Base-by-base conservation (phyloP, 192 early-diverging fungal species). In the Geranomyces variabilis region DNA sequence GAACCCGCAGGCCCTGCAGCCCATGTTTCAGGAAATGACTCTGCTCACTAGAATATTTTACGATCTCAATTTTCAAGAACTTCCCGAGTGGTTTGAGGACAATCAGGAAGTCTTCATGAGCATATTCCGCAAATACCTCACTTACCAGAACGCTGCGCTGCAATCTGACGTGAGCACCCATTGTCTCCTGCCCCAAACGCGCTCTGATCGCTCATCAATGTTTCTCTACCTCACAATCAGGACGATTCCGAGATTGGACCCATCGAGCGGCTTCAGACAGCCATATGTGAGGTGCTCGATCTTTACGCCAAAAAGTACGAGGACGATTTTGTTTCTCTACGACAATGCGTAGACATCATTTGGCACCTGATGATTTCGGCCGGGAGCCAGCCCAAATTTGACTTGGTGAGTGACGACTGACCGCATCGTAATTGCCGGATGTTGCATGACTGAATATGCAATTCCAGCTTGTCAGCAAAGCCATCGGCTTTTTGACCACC, bases 41-140 rank as follows among this genome's bases (percentile, higher is more conserved):
- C 84, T 95, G 8, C 73, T 97, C 63, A 85, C 87, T 63, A 92
- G 96, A 78, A 93, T 99, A 61, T 99, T 90, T 77, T 95, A 95
- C 73, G 91, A 92, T 76, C 81, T 99, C 55, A 99, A 96, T 71
- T 96, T 84, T 75, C 96, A 97, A 80, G 97, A 99, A 78, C 79
- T 97, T 60, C 96, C 97, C 15, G 93, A 95, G 73, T 97, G 94
- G 77, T 98, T 97, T 66, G 96, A 97, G 73, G 94, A 97, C 77
- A 87, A 97, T 76, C 88, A 94, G 80, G 78, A 75, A 13, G 75
- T 82, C 68, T 96, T 94, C 59, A 90, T 97, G 92, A 65, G 76
- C 19, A 74, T 95, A 13, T 88, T 98, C 70, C 89, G 90, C 78
- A 95, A 95, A 76, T 99, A 98, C 68, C 75, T 99, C 72, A 75